phyloP scores from a whole-genome alignment of 2,329 filamentous ascomycete genomes.

The Diaporthe eres region DNA sequence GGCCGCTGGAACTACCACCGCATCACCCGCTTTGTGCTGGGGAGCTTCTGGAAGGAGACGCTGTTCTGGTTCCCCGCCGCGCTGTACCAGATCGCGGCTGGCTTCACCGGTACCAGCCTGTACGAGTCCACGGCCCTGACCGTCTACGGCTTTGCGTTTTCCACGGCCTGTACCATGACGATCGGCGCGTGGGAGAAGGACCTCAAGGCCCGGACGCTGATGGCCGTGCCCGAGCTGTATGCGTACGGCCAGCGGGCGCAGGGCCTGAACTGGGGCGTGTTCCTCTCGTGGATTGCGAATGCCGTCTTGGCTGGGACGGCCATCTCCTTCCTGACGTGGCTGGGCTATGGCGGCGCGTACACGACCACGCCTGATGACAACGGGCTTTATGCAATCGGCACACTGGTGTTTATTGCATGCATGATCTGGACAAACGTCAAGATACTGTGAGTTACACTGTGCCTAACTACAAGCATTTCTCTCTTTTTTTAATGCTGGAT shows the following conservation, averaged over 20 bases:
- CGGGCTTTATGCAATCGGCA: conserved; percentile 80
- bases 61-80: conserved; percentile 90
- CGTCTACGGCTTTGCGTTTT: conserved; percentile 92
- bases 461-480: not conserved
- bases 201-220: conserved; percentile 82
- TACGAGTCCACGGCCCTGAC: conserved; percentile 85
- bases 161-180: conserved; percentile 89
- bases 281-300: conserved; percentile 82
- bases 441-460: conserved; percentile 71
- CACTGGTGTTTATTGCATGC: conserved; percentile 78
- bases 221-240: conserved; percentile 95
- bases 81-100: conserved; percentile 84
- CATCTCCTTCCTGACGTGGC: conserved; percentile 73
- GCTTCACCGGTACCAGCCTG: conserved; percentile 90
- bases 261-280: conserved; percentile 82
- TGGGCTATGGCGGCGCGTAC: conserved; percentile 63
- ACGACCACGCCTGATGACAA: conserved; percentile 69
- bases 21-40: conserved; percentile 89
- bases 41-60: conserved; percentile 91
- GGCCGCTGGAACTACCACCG: conserved; percentile 92
- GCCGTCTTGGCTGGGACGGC: conserved; percentile 80
- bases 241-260: conserved; percentile 80
- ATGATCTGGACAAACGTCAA: conserved; percentile 83
- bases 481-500: not conserved
- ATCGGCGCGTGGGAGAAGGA: conserved; percentile 95